Evolutionary conservation across 2,329 filamentous ascomycete species (phyloP).

Genomic region (Xylaria sp.): DNA sequence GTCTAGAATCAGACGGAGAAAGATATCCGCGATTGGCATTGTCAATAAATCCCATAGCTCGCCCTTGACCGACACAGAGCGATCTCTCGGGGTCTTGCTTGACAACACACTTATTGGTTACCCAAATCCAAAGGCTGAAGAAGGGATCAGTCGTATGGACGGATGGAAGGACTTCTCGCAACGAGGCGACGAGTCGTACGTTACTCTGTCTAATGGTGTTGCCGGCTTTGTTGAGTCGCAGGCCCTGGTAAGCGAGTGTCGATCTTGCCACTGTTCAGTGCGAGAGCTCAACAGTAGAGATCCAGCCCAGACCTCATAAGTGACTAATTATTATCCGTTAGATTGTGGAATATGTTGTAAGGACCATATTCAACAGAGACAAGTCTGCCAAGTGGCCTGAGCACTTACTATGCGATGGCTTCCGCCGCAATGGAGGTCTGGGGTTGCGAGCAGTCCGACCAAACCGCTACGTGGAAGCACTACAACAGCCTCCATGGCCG

Average conservation of each 20-base stretch:
- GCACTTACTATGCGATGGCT: conserved; percentile 88
- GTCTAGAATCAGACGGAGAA: conserved; percentile 71
- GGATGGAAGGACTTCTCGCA: conserved; percentile 73
- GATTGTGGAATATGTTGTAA: conserved; percentile 82
- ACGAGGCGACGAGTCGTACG: conserved; percentile 66
- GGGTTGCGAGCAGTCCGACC: conserved; percentile 72
- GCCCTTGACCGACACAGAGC: conserved; percentile 51
- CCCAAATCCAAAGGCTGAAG: conserved; percentile 48
- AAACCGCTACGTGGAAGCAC: conserved; percentile 74
- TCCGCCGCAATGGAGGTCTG: conserved; percentile 61
- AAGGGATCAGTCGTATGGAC: conserved; percentile 58
- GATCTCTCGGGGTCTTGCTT: conserved; percentile 66
- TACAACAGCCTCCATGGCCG: conserved; percentile 81
- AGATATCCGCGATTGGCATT: conserved; percentile 61
- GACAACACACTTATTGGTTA: conserved; percentile 76
- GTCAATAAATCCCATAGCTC: conserved; percentile 34
- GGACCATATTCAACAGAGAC: conserved; percentile 75
- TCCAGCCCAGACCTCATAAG: not conserved
- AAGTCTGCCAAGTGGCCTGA: conserved; percentile 65
- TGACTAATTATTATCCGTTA: conserved; percentile 50
- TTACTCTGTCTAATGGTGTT: conserved; percentile 62
- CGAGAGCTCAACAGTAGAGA: not conserved
- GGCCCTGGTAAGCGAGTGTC: conserved; percentile 65
- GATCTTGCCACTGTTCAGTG: conserved; percentile 12
- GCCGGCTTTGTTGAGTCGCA: conserved; percentile 64